Conservation (phyloP, 495 filamentous ascomycete species). For the Aspergillus olivimuriae region DNA sequence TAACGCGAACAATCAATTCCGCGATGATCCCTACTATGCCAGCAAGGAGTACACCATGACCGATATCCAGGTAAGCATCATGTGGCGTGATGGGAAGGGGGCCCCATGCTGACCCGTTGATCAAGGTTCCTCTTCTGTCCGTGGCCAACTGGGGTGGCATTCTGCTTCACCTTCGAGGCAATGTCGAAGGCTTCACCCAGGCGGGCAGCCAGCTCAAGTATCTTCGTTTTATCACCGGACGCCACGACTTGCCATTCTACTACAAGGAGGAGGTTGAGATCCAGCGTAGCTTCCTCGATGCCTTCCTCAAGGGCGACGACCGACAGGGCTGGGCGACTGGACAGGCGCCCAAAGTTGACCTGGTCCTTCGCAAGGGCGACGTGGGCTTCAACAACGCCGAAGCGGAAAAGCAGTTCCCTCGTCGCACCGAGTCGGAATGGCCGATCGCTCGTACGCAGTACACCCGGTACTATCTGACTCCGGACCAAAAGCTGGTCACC, state of each 20-base stretch:
- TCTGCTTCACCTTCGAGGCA: slow-evolving; percentile 55
- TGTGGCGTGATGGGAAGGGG: too few species aligned
- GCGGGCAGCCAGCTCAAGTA: slow-evolving; percentile 59
- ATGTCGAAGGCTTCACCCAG: slow-evolving; percentile 54
- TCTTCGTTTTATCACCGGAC: slow-evolving; percentile 59
- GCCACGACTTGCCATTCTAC: slow-evolving; percentile 68
- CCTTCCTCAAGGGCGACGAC: slow-evolving; percentile 61
- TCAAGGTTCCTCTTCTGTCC: slow-evolving; percentile 52
- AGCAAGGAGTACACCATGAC: slow-evolving; percentile 51
- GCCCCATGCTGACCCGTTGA: slow-evolving; percentile 8
- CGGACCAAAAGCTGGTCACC: slow-evolving; percentile 26
- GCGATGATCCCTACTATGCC: slow-evolving; percentile 56
- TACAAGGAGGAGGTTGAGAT: slow-evolving; percentile 58
- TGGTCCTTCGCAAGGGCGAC: slow-evolving; percentile 56
- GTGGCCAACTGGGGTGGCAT: slow-evolving; percentile 66
- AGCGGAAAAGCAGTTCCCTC: slow-evolving; percentile 43
- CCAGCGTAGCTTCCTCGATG: slow-evolving; percentile 59
- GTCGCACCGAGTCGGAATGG: slow-evolving; percentile 54
- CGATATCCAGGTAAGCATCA: slow-evolving; percentile 49
- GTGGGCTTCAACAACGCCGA: slow-evolving; percentile 56
- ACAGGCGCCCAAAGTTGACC: slow-evolving; percentile 47
- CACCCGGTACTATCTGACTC: slow-evolving; percentile 46
- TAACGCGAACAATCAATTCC: slow-evolving; percentile 46
- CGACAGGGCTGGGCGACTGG: slow-evolving; percentile 52
- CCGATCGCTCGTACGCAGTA: slow-evolving; percentile 58